phyloP scores from a whole-genome alignment of 2,329 filamentous ascomycete species.

The Alternaria sp. region DNA sequence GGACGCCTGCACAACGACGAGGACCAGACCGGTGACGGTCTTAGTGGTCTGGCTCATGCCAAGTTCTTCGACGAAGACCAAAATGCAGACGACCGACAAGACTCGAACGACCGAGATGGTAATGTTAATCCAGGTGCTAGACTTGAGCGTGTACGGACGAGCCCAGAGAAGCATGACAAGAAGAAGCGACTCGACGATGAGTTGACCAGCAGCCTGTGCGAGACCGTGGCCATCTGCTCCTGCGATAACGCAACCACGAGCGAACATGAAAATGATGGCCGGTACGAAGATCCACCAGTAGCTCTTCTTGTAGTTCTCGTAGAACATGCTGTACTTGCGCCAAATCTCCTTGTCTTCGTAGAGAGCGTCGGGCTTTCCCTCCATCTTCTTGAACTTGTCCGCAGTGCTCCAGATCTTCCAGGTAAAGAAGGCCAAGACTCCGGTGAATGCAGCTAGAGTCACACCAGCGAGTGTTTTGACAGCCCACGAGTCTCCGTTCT shows the following conservation, averaged over 20 bases:
- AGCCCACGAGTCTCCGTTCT: slow-evolving; percentile 90
- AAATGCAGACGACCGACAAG: slow-evolving; percentile 83
- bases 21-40: slow-evolving; percentile 88
- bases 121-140: slow-evolving; percentile 92
- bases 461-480: slow-evolving; percentile 83
- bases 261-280: slow-evolving; percentile 86
- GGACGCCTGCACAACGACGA: slow-evolving; percentile 88
- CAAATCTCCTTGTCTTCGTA: slow-evolving; percentile 91
- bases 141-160: slow-evolving; percentile 84
- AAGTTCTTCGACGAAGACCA: slow-evolving; percentile 93
- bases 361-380: slow-evolving; percentile 75
- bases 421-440: slow-evolving; percentile 79
- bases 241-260: slow-evolving; percentile 84
- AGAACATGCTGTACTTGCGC: slow-evolving; percentile 97
- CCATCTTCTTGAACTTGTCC: slow-evolving; percentile 71
- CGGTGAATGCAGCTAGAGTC: slow-evolving; percentile 81
- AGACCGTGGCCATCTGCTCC: slow-evolving; percentile 85
- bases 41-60: slow-evolving; percentile 89
- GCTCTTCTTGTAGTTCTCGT: slow-evolving; percentile 90
- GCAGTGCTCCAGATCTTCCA: slow-evolving; percentile 83
- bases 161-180: slow-evolving; percentile 81
- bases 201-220: slow-evolving; percentile 77
- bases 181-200: slow-evolving; percentile 82
- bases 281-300: slow-evolving; percentile 99
- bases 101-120: slow-evolving; percentile 88